These are phyloP conservation scores for Penicillium dipodomyicola DNA, from an alignment of 495 filamentous ascomycete genomes.

Conservation along the genomic window DNA sequence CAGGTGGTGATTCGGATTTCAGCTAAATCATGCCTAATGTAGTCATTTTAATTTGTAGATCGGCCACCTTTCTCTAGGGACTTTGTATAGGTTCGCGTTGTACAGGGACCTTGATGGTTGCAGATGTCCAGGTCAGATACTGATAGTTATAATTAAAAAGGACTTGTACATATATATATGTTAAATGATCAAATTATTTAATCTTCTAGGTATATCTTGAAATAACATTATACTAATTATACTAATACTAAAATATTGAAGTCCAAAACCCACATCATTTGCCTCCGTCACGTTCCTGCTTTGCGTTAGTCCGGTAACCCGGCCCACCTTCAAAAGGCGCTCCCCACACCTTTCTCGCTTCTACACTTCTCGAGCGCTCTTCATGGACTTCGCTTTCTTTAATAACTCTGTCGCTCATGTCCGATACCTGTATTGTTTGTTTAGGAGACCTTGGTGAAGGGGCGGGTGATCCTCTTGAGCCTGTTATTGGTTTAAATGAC, in stretches of 20 bases:
- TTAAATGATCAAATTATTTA: no score
- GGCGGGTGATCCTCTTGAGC: slow-evolving; percentile 50
- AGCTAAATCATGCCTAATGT: slow-evolving; percentile 3
- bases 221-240: background rate
- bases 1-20: background rate
- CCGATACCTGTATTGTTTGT: slow-evolving; percentile 95
- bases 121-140: background rate
- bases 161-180: background rate
- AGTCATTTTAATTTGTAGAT: background rate
- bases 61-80: background rate
- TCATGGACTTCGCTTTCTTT: slow-evolving; percentile 43
- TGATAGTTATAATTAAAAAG: background rate
- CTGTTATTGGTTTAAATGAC: slow-evolving; percentile 42
- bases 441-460: slow-evolving; percentile 78
- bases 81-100: background rate
- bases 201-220: no score
- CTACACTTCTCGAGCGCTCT: slow-evolving; percentile 34
- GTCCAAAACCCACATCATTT: slow-evolving; percentile 22
- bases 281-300: slow-evolving; percentile 46
- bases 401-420: slow-evolving; percentile 58
- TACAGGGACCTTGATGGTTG: slow-evolving; percentile 3
- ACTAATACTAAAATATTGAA: no score
- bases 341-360: slow-evolving; percentile 38
- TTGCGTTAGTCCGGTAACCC: slow-evolving; percentile 44
- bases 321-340: slow-evolving; percentile 49